Base-by-base conservation (phyloP, 1,139 yeast species). In the Kodamaea alishanica region DNA sequence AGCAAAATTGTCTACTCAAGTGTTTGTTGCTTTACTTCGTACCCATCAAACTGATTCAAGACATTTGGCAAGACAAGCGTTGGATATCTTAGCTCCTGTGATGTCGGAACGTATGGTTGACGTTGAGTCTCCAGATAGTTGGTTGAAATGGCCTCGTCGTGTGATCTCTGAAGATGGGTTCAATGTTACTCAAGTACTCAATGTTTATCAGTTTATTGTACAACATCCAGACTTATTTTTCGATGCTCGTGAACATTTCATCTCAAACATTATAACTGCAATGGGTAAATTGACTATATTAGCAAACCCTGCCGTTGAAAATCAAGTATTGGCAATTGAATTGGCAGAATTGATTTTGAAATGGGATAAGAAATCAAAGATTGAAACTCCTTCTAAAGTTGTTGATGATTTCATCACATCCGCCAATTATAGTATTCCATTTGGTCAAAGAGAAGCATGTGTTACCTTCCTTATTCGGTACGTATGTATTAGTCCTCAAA, bases 81-180 rank as follows among this genome's bases (percentile, higher is more conserved):
- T 94, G 39, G 97, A 90, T 52, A 69, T 86, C 6, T 66, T 94
- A 32, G 97, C 97, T 0, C 96, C 97, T 0, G 95, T 85, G 0
- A 75, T 94, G 71, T 81, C 88, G 2, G 76, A 75, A 44, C 72
- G 96, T 39, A 77, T 86, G 61, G 70, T 70, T 2, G 70, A 71
- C 28, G 68, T 67, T 3, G 86, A 77, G 0, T 68, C 83, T 0
- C 79, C 85, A 9, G 67, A 66, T 40, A 76, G 83, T 36, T 94
- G 98, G 98, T 78, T 94, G 41, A 90, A 87, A 51, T 89, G 96
- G 94, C 96, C 97, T 1, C 80, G 97, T 47, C 74, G 97, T 41
- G 95, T 90, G 2, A 70, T 94, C 24, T 82, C 94, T 2, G 98
- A 94, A 55, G 96, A 90, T 56, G 92, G 94, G 0, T 84, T 82